Evolutionary conservation across 768 basidiomycete species (phyloP), one percentile per base, ranked within the genome.

Genomic region (Galerina sulciceps): DNA sequence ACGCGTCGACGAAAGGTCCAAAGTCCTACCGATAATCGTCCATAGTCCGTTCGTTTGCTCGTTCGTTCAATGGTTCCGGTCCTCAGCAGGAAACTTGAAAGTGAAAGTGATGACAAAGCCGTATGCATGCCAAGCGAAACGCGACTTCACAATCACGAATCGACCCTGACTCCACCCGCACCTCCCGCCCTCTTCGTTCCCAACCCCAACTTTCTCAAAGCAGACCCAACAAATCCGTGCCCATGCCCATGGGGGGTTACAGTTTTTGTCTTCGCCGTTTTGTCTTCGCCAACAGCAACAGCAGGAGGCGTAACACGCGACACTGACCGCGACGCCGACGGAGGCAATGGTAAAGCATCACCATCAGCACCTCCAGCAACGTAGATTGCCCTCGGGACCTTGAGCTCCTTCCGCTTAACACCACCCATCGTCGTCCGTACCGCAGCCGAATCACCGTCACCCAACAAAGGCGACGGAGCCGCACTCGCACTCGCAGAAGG

Each of bases 141-240:
- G 26, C 26, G 26, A 31, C 4, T 5, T 3, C 5, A 31, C 26
- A 5, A n/a, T 31, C 26, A 31, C 26, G 26, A 31, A 31, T 31
- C 26, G 5, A 31, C 26, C 26, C 8, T 31, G 26, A 31, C 26
- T 4, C 26, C 26, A 31, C 26, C 26, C 26, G n/a, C n/a, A n/a
- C 8, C 8, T 31, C 26, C 8, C 26, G 40, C 10, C 18, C 4
- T 5, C 40, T 43, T 31, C 34, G 34, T 15, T 9, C 52, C 40
- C 40, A 53, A 14, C 9, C 52, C 52, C 40, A 53, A 53, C 36
- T 44, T 53, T 40, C 41, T 53, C 52, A 53, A 11, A 9, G 52
- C 42, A 31, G 40, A 35, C 11, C 52, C 52, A 11, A 51, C 37
- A 1, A 42, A 18, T 10, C 40, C 40, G 40, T 42, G 40, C 14